Conservation (phyloP, 352 stramenopile genomes). For the Phytophthora sojae region DNA sequence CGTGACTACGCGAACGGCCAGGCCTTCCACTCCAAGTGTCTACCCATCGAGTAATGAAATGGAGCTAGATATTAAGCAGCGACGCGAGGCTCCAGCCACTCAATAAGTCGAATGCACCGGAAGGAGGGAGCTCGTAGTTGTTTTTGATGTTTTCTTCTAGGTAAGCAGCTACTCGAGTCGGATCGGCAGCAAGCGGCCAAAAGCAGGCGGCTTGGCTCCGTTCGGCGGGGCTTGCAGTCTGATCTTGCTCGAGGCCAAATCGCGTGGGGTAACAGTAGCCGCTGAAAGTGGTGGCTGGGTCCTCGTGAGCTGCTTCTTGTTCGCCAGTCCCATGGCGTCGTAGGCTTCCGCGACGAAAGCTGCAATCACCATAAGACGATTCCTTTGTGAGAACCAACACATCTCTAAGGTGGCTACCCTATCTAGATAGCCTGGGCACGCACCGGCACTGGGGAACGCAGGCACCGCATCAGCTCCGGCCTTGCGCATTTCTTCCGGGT, state of each 20-base stretch:
- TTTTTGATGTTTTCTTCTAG: constrained; percentile 4
- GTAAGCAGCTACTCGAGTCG: constrained; percentile 46
- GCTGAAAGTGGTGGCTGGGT: constrained; percentile 39
- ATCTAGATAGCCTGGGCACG: constrained; percentile 3
- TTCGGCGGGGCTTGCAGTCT: constrained; percentile 38
- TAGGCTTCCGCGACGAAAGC: constrained; percentile 77
- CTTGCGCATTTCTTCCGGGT: constrained; percentile 39
- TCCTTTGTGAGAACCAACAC: constrained; percentile 1
- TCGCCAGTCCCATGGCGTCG: constrained; percentile 66
- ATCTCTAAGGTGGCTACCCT: background rate
- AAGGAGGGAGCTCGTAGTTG: background rate
- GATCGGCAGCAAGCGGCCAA: constrained; percentile 76
- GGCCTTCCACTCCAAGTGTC: constrained; percentile 87
- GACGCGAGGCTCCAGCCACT: background rate
- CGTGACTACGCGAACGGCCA: constrained; percentile 84
- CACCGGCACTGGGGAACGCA: constrained; percentile 63
- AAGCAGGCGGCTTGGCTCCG: constrained; percentile 25
- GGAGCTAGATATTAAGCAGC: background rate
- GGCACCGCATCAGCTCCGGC: constrained; percentile 10
- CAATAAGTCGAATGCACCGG: constrained; percentile 7
- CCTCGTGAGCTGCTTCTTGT: constrained; percentile 46
- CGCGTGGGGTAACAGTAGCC: constrained; percentile 54
- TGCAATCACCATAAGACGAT: constrained; percentile 19
- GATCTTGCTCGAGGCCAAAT: constrained; percentile 57
- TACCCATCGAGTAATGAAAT: constrained; percentile 57